Base-by-base conservation (phyloP, 2,329 filamentous ascomycete species). In the Chaetomium strumarium region DNA sequence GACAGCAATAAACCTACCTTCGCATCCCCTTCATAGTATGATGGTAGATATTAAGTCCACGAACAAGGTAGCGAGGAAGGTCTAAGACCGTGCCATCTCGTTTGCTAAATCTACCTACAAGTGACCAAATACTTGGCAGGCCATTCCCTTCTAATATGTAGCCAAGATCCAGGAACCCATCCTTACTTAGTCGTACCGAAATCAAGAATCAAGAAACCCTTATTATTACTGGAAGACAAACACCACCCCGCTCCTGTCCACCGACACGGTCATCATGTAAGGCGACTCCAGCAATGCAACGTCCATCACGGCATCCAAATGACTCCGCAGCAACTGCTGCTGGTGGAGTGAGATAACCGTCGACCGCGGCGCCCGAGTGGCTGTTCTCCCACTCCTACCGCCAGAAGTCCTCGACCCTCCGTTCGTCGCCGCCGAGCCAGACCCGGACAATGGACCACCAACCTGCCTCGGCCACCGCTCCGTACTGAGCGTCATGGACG, bases 221-320 rank as follows among this genome's bases (percentile, higher is more conserved):
- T n/a, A n/a, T n/a, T n/a, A 13, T 60, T 37, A 79, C 60, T 76
- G 73, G 65, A 85, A 95, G 49, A 96, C 84, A 75, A 93, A 95
- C 42, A 97, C 83, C 67, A 92, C 85, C 0, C 93, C 93, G 37
- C 85, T 88, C 62, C 92, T 78, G 74, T 99, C 93, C 49, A 87
- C 91, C 60, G 88, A 95, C 46, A 97, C 77, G 33, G 91, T 86
- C 89, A 97, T 96, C 5, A 86, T 87, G 68, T 95, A 96, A 20
- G 93, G 93, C 58, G 81, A 77, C 72, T 96, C 90, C 60, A 99
- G 69, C 64, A 97, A 72, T n/a, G 86, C 86, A 60, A 96, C 84
- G 70, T 97, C 92, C 64, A 88, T 80, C 54, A 99, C 84, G 3
- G 84, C 84, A 70, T 99, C 93, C 63, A 96, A 69, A 70, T 99